These are phyloP conservation scores for Auricularia cornea DNA, from an alignment of 768 basidiomycete species.

Conservation along the genomic window DNA sequence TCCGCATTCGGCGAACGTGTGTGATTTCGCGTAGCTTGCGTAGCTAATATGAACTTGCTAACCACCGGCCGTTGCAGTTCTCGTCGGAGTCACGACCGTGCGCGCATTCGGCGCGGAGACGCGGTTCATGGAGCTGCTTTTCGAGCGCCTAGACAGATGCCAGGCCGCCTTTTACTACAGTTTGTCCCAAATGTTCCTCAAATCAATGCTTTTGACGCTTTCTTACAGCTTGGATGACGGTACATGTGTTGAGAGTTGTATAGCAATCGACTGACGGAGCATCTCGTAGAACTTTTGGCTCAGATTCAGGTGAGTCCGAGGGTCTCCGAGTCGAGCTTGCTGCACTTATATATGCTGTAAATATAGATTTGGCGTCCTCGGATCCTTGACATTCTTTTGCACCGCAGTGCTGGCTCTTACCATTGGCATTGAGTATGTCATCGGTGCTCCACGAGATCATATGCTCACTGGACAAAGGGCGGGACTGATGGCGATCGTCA, in stretches of 20 bases:
- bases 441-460: background rate
- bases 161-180: conserved; percentile 2
- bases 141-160: conserved; percentile 1
- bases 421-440: background rate
- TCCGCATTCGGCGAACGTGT: conserved; percentile 9
- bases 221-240: background rate
- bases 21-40: background rate
- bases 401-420: conserved; percentile 25
- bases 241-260: background rate
- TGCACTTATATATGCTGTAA: too few relatives aligned
- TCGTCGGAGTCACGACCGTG: conserved; percentile 17
- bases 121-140: conserved; percentile 5
- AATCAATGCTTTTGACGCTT: background rate
- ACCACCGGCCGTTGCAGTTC: conserved; percentile 14
- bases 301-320: conserved; percentile 14
- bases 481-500: conserved; percentile 22
- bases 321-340: conserved; percentile 3
- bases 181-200: background rate
- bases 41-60: conserved; percentile 4
- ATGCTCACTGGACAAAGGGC: conserved; percentile 6
- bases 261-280: too few relatives aligned
- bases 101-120: conserved; percentile 10
- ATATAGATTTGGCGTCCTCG: conserved; percentile 25
- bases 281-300: background rate
- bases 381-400: conserved; percentile 23